Evolutionary conservation across 2,329 filamentous ascomycete genomes (phyloP), one percentile per base, ranked within the genome.

Genomic region (Monosporascus sp.): DNA sequence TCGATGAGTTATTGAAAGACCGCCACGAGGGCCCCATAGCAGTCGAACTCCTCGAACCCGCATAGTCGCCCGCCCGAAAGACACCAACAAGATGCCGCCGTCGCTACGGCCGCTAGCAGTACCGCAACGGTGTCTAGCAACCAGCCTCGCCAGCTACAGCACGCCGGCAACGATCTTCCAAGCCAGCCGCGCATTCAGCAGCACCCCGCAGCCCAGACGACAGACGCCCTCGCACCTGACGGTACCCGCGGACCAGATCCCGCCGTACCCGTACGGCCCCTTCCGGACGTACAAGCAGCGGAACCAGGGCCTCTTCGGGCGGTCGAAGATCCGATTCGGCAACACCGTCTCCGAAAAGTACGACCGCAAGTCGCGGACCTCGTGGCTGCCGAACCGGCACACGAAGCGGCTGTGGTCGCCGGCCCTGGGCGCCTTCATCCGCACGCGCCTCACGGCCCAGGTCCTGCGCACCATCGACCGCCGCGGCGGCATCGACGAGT

Each of bases 401-500:
- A 78, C 77, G 52, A 88, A 88, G 72, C 78, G 79, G 31, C 78
- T 94, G 53, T 90, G 79, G 74, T 84, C 82, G 24, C 76, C 79
- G 8, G 74, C 81, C 0, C 73, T 94, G 53, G 76, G 78, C 58
- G 79, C 78, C 58, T 80, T 78, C 63, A 75, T 94, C 52, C 84
- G 85, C 68, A 79, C 88, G 40, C 80, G 85, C 56, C 76, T 93
- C 53, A 89, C 86, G 7, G 78, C 87, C 41, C 80, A 82, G 53
- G 88, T 91, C 26, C 77, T 88, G 62, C 78, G 83, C 66, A 86
- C 85, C 37, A 89, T 97, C 66, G 85, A 90, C 68, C 93, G 91
- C 68, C 84, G 87, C 57, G 93, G 93, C 55, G 91, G 94, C 7
- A 78, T 99, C 59, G 94, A 99, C 71, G 85, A 91, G 65, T 99